Evolutionary conservation across 495 filamentous ascomycete genomes (phyloP).

Genomic region (Penicillium longicatenatum): DNA sequence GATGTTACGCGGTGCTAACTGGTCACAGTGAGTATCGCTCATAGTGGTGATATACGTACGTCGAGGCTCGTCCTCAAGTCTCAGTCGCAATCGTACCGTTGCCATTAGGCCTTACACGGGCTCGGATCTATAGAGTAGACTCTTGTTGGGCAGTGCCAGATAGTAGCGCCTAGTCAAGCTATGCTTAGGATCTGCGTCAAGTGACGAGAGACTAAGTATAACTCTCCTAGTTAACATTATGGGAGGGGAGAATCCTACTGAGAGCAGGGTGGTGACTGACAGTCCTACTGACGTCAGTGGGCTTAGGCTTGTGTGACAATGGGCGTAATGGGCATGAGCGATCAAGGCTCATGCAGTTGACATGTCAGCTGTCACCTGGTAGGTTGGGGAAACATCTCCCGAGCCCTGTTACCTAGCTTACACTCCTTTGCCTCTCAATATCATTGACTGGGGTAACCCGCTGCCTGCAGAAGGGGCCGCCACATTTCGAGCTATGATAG

Average conservation of each 20-base stretch:
- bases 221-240: background rate
- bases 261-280: background rate
- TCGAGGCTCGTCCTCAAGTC: too few relatives aligned
- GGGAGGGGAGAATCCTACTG: background rate
- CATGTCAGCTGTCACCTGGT: constrained; percentile 6
- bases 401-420: background rate
- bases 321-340: background rate
- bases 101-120: too few relatives aligned
- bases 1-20: background rate
- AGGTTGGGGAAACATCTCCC: background rate
- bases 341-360: constrained; percentile 9
- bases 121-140: too few relatives aligned
- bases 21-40: too few relatives aligned
- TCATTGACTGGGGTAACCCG: background rate
- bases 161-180: background rate
- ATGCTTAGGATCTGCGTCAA: background rate
- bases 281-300: background rate
- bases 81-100: too few relatives aligned
- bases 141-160: too few relatives aligned
- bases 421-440: background rate
- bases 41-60: too few relatives aligned
- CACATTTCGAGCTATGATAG: background rate
- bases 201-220: background rate
- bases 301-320: background rate
- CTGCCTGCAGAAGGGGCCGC: background rate